Percentiles rank a stretch among this genome's conserved stretches.
Evolutionary conservation across 2,329 filamentous ascomycete genomes (phyloP).

Genomic region (Arthrinium phaeospermum): DNA sequence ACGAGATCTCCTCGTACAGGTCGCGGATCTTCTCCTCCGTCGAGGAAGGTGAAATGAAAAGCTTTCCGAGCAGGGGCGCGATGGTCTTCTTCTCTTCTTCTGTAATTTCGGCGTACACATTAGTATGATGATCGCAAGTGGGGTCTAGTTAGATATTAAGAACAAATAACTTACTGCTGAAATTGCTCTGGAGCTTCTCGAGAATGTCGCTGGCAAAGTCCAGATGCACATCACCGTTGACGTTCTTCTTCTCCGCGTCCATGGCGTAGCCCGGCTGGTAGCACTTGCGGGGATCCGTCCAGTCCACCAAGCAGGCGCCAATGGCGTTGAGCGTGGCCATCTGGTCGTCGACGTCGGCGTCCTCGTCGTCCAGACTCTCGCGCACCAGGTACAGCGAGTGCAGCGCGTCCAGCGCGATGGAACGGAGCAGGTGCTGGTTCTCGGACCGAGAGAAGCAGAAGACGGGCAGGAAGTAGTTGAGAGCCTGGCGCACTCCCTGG

Average conservation of each 20-base stretch:
- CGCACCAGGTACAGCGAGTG: slow-evolving; percentile 76
- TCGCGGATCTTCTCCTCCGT: slow-evolving; percentile 63
- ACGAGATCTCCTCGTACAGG: slow-evolving; percentile 62
- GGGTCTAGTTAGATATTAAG: not conserved
- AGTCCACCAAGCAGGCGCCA: slow-evolving; percentile 85
- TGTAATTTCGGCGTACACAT: slow-evolving; percentile 44
- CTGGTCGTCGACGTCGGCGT: slow-evolving; percentile 74
- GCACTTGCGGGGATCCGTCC: slow-evolving; percentile 90
- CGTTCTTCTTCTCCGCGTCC: slow-evolving; percentile 65
- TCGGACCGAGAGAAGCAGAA: slow-evolving; percentile 86
- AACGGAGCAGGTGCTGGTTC: slow-evolving; percentile 83
- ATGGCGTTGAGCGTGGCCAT: slow-evolving; percentile 82
- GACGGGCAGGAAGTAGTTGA: slow-evolving; percentile 93
- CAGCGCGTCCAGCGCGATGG: slow-evolving; percentile 75
- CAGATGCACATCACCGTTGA: slow-evolving; percentile 81
- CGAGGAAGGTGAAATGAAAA: slow-evolving; percentile 75
- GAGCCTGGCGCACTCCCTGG: slow-evolving; percentile 80
- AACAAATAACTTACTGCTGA: slow-evolving; percentile 63
- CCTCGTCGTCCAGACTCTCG: slow-evolving; percentile 75
- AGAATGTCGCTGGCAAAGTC: slow-evolving; percentile 79
- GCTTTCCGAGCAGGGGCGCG: slow-evolving; percentile 78
- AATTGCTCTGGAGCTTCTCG: slow-evolving; percentile 71
- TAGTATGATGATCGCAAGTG: not conserved
- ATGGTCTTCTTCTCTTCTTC: slow-evolving; percentile 88
- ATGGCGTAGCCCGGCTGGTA: slow-evolving; percentile 56